phyloP scores from a whole-genome alignment of 257 asterid genomes.

The Eucommia ulmoides region DNA sequence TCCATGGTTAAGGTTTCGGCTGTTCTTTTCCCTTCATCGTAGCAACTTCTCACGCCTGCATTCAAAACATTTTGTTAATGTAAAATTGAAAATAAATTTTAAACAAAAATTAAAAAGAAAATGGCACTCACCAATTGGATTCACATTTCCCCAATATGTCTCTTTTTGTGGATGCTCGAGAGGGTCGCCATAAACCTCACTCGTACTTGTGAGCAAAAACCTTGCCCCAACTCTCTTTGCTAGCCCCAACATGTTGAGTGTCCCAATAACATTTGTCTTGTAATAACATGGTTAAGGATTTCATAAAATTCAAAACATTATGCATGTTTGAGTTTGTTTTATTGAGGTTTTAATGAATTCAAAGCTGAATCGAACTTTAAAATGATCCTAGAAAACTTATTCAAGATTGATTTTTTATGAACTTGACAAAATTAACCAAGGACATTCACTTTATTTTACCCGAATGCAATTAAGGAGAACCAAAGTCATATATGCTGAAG shows the following conservation, averaged over 20 bases:
- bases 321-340: too few relatives aligned
- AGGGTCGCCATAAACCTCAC: slow-evolving; percentile 98
- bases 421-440: too few relatives aligned
- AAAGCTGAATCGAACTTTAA: too few relatives aligned
- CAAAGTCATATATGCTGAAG: too few relatives aligned
- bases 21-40: slow-evolving; percentile 88
- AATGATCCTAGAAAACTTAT: too few relatives aligned
- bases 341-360: too few relatives aligned
- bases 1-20: slow-evolving; percentile 97
- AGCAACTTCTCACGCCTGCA: slow-evolving; percentile 87
- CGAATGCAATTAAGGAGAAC: too few relatives aligned
- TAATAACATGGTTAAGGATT: slow-evolving; percentile 57
- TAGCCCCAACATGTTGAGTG: slow-evolving; percentile 96
- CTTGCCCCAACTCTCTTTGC: slow-evolving; percentile 89
- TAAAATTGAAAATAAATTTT: slow-evolving; percentile 6
- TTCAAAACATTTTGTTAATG: slow-evolving; percentile 1
- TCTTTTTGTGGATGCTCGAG: slow-evolving; percentile 99
- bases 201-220: slow-evolving; percentile 86
- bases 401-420: too few relatives aligned
- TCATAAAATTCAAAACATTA: slow-evolving; percentile 17
- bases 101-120: slow-evolving; percentile 2
- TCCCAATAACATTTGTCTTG: slow-evolving; percentile 98
- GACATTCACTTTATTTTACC: too few relatives aligned
- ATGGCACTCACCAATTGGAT: slow-evolving; percentile 62
- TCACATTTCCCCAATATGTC: slow-evolving; percentile 96